Evolutionary conservation across 163 green algal genomes (phyloP).

Genomic region (Scenedesmus sp.): DNA sequence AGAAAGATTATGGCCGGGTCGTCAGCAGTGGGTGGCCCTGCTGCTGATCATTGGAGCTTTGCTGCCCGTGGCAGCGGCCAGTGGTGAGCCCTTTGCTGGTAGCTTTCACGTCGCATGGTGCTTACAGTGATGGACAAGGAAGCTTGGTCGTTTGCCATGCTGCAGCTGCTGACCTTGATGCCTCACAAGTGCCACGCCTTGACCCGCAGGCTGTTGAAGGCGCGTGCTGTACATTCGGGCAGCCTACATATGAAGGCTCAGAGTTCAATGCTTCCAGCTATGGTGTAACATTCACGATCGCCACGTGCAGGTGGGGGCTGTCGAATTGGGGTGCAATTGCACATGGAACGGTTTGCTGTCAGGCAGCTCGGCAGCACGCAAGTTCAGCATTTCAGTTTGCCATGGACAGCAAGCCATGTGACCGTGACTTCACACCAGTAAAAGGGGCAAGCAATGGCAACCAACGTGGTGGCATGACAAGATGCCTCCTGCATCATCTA

Average conservation of each 20-base stretch:
- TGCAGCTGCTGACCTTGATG: neutral
- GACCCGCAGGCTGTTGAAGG: neutral
- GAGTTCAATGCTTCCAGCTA: neutral
- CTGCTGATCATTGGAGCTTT: neutral
- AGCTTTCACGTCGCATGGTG: neutral
- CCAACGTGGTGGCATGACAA: too few relatives aligned
- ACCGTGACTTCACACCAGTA: too few relatives aligned
- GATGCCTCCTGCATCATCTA: too few relatives aligned
- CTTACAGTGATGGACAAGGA: neutral
- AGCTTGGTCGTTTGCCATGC: neutral
- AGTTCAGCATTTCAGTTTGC: too few relatives aligned
- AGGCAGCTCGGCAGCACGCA: neutral
- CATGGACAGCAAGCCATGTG: too few relatives aligned
- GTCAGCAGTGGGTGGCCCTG: neutral
- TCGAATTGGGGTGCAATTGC: neutral
- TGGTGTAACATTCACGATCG: neutral
- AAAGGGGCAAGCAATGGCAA: too few relatives aligned
- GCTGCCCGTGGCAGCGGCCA: slow-evolving; percentile 3
- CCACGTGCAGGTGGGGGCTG: neutral
- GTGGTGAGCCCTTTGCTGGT: neutral
- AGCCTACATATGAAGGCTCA: neutral
- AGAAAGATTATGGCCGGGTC: neutral
- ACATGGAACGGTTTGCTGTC: neutral
- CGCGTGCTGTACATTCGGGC: neutral
- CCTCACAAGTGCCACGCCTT: neutral